phyloP scores from a whole-genome alignment of 2,329 filamentous ascomycete genomes.

The Exophiala sp. region DNA sequence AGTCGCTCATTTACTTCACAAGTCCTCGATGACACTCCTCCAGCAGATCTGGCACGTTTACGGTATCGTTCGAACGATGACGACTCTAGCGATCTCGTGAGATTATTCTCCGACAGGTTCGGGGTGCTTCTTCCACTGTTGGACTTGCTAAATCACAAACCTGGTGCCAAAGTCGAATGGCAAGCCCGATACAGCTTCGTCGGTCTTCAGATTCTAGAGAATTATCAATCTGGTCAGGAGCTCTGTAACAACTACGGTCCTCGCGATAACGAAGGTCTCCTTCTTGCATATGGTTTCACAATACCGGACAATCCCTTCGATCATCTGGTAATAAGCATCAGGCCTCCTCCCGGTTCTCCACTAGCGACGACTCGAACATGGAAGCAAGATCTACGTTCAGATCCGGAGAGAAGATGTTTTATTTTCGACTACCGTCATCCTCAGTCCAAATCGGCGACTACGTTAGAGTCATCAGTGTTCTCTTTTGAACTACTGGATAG shows the following conservation, averaged over 20 bases:
- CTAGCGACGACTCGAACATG: slow-evolving; percentile 35
- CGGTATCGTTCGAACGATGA: slow-evolving; percentile 27
- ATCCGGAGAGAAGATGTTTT: slow-evolving; percentile 38
- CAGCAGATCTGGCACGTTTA: slow-evolving; percentile 23
- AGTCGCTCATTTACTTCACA: slow-evolving; percentile 45
- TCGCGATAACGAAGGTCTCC: slow-evolving; percentile 70
- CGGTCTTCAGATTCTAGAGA: slow-evolving; percentile 42
- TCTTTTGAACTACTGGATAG: slow-evolving; percentile 43
- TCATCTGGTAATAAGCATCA: slow-evolving; percentile 42
- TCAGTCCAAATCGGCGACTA: slow-evolving; percentile 32
- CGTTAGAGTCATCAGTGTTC: slow-evolving; percentile 42
- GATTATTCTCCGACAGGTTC: slow-evolving; percentile 56
- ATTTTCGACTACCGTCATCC: slow-evolving; percentile 46
- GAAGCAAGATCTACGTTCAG: slow-evolving; percentile 32
- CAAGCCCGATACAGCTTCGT: slow-evolving; percentile 41
- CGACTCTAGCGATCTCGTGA: slow-evolving; percentile 32
- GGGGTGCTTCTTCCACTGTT: slow-evolving; percentile 68
- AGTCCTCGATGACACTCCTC: slow-evolving; percentile 36
- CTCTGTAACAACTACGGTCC: slow-evolving; percentile 69
- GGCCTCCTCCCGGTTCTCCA: slow-evolving; percentile 38
- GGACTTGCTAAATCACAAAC: slow-evolving; percentile 69
- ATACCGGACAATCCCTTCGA: slow-evolving; percentile 43
- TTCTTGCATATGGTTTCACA: slow-evolving; percentile 48
- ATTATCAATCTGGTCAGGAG: slow-evolving; percentile 51
- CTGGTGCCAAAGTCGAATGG: slow-evolving; percentile 60